Percentiles rank a stretch among this genome's conserved stretches.
Evolutionary conservation across 2,329 filamentous ascomycete species (phyloP).

Genomic region (Coniochaeta pulveracea): DNA sequence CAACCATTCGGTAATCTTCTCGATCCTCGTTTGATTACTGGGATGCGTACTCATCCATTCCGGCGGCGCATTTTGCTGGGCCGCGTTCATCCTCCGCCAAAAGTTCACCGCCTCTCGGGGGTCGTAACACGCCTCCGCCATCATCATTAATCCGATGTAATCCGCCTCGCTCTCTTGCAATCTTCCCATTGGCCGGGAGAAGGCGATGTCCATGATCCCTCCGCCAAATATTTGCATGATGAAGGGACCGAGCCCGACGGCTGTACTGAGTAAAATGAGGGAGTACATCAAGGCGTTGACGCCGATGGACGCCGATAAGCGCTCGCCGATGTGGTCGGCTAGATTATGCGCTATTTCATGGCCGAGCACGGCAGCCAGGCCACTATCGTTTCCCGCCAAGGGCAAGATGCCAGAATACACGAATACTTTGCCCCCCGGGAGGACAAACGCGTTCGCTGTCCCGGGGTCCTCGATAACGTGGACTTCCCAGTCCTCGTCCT

Average conservation of each 20-base stretch:
- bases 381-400: constrained; percentile 55
- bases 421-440: constrained; percentile 71
- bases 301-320: constrained; percentile 41
- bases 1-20: constrained; percentile 54
- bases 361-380: constrained; percentile 62
- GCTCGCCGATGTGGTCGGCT: constrained; percentile 57
- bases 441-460: constrained; percentile 58
- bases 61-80: constrained; percentile 39
- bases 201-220: constrained; percentile 49
- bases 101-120: constrained; percentile 55
- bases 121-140: constrained; percentile 69
- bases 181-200: constrained; percentile 56
- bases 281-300: constrained; percentile 38
- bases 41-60: constrained; percentile 72
- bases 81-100: constrained; percentile 54
- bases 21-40: constrained; percentile 52
- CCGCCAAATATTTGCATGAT: constrained; percentile 28
- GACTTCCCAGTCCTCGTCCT: constrained; percentile 53
- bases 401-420: constrained; percentile 63
- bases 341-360: constrained; percentile 74
- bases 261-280: constrained; percentile 34
- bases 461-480: constrained; percentile 57
- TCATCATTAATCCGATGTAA: constrained; percentile 73
- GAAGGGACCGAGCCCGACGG: constrained; percentile 30
- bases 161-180: constrained; percentile 70